Percentiles rank a stretch among this genome's conserved stretches.
Evolutionary conservation across 805 yeast genomes (phyloP).

Genomic region (Myxozyma sirexii): DNA sequence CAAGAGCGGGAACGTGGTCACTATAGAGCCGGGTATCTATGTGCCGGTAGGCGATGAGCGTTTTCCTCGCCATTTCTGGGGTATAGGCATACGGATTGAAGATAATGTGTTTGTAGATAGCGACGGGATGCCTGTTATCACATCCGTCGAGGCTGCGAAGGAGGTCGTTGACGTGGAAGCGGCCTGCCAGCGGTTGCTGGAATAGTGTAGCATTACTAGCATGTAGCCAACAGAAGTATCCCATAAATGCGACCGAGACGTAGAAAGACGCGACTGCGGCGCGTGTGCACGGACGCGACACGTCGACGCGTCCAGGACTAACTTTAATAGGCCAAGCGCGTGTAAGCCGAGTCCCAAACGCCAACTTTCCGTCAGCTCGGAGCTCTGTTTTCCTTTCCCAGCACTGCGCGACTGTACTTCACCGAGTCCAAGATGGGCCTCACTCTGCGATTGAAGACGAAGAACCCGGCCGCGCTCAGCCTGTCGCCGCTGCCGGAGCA

Average conservation of each 20-base stretch:
- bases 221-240: no score
- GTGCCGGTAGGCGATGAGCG: constrained; percentile 66
- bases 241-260: no score
- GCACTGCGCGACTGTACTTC: neutral
- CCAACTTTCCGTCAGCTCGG: neutral
- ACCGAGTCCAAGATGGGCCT: constrained; percentile 6
- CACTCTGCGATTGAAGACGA: constrained; percentile 1
- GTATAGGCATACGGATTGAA: constrained; percentile 92
- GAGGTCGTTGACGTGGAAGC: constrained; percentile 83
- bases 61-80: constrained; percentile 80
- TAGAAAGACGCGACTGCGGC: constrained; percentile 1
- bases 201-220: neutral
- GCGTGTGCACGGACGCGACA: constrained; percentile 1
- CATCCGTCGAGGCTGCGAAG: constrained; percentile 83
- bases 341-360: neutral
- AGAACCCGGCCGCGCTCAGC: neutral
- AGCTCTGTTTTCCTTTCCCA: neutral
- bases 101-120: constrained; percentile 86
- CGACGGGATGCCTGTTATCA: constrained; percentile 52
- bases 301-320: neutral
- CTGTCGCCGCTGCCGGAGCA: constrained; percentile 1
- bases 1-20: constrained; percentile 75
- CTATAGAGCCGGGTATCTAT: constrained; percentile 95
- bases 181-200: constrained; percentile 46
- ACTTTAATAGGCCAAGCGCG: neutral